phyloP scores from a whole-genome alignment of 805 yeast species.

The Tetrapisispora namnaoensis region DNA sequence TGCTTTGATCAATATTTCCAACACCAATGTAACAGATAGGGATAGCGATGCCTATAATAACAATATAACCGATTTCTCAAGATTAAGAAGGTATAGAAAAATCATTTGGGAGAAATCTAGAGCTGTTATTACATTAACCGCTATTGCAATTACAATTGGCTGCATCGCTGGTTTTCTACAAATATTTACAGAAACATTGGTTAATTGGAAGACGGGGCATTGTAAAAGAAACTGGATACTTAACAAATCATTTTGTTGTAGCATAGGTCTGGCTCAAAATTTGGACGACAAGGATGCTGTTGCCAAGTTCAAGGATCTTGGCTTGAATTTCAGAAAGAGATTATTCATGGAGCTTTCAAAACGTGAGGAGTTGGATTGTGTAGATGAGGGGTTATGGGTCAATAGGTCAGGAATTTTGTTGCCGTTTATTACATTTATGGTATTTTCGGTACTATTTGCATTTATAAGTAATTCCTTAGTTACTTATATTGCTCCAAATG shows the following conservation, averaged over 20 bases:
- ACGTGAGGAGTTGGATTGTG: constrained; percentile 38
- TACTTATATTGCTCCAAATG: constrained; percentile 65
- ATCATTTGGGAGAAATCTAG: constrained; percentile 23
- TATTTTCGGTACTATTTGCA: constrained; percentile 53
- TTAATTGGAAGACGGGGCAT: constrained; percentile 67
- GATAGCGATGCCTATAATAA: neutral
- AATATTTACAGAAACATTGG: constrained; percentile 78
- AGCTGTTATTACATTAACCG: constrained; percentile 61
- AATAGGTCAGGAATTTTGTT: constrained; percentile 43
- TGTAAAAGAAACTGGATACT: constrained; percentile 63
- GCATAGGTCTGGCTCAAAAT: constrained; percentile 40
- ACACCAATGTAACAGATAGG: neutral
- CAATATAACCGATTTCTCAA: neutral
- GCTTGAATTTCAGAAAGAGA: neutral
- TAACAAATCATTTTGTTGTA: constrained; percentile 73
- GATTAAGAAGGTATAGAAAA: constrained; percentile 7
- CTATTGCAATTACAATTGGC: constrained; percentile 73
- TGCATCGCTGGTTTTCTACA: constrained; percentile 72
- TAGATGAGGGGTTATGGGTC: constrained; percentile 45
- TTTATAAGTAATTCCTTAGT: constrained; percentile 60
- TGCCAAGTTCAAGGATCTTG: constrained; percentile 7
- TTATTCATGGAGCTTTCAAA: constrained; percentile 5
- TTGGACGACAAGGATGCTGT: constrained; percentile 16
- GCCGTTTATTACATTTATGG: constrained; percentile 49
- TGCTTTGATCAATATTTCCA: neutral